Percentiles rank a stretch among this genome's conserved stretches.
These are phyloP conservation scores for Mychonastes homosphaera DNA, from an alignment of 139 green algal genomes.

Conservation along the genomic window DNA sequence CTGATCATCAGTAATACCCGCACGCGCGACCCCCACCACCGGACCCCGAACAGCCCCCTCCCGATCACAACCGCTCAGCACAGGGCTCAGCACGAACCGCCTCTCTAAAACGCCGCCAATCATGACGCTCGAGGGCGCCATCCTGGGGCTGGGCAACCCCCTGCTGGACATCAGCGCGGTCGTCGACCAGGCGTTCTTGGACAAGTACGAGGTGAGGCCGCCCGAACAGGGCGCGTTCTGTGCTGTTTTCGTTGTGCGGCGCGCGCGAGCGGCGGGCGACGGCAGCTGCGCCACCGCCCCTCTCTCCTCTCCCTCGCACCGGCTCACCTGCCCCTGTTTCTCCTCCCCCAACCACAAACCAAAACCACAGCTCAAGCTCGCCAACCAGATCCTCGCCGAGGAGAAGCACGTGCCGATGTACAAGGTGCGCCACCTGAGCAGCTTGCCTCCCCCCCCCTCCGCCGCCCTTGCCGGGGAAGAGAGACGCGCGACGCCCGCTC, in stretches of 20 bases:
- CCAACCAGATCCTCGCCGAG: conserved; percentile 96
- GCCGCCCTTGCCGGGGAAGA: background rate
- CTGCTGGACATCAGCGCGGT: conserved; percentile 87
- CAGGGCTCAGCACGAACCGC: background rate
- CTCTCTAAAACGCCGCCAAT: conserved; percentile 14
- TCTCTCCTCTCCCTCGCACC: no score
- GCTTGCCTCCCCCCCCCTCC: background rate
- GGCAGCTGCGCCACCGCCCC: no score
- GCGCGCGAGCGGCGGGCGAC: no score
- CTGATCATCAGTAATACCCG: no score
- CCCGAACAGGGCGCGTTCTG: no score
- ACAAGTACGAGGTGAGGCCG: conserved; percentile 73
- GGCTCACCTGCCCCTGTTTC: background rate
- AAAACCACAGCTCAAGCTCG: conserved; percentile 67
- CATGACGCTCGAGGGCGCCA: conserved; percentile 28
- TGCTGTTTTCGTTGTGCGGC: no score
- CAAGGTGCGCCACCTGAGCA: conserved; percentile 33
- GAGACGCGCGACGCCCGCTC: no score
- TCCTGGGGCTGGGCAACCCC: conserved; percentile 92
- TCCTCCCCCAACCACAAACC: no score
- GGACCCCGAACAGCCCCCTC: no score
- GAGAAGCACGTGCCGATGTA: conserved; percentile 93
- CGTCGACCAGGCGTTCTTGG: conserved; percentile 72
- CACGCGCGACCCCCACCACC: no score
- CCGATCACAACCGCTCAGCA: no score